A percentile compares a stretch with the other conserved stretches of the same genome.
Conservation (phyloP, 2,329 filamentous ascomycete genomes). For the Ceratocystis ficicola region DNA sequence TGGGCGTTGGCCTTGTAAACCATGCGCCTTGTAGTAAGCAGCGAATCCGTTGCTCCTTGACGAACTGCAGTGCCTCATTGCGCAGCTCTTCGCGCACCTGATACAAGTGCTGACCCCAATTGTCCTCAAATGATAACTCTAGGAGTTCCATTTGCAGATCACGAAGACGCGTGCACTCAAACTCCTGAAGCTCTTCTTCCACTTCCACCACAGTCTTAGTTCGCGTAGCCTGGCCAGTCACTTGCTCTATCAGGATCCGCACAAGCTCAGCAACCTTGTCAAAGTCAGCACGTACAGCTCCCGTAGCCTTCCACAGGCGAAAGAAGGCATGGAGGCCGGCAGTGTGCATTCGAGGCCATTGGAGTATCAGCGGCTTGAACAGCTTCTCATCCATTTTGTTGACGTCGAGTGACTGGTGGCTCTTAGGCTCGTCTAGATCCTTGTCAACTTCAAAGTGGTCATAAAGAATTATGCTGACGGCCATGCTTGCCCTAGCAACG, state of each 20-base stretch:
- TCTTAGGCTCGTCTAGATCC: slow-evolving; percentile 66
- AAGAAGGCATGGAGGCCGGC: slow-evolving; percentile 79
- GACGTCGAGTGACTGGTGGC: slow-evolving; percentile 61
- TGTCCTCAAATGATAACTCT: slow-evolving; percentile 82
- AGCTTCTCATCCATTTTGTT: slow-evolving; percentile 70
- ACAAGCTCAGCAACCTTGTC: slow-evolving; percentile 86
- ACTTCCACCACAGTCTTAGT: slow-evolving; percentile 76
- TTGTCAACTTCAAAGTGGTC: slow-evolving; percentile 93
- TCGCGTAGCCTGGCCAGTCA: slow-evolving; percentile 69
- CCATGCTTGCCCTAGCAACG: slow-evolving; percentile 72
- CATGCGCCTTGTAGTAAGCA: slow-evolving; percentile 81
- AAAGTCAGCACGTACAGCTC: slow-evolving; percentile 75
- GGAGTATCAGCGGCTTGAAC: slow-evolving; percentile 75
- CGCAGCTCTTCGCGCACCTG: slow-evolving; percentile 87
- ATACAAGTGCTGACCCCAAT: slow-evolving; percentile 79
- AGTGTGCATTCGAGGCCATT: slow-evolving; percentile 86
- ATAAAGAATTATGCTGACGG: slow-evolving; percentile 77
- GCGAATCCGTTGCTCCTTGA: slow-evolving; percentile 90
- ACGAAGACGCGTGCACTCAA: slow-evolving; percentile 65
- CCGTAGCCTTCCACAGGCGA: slow-evolving; percentile 81
- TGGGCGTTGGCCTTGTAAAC: slow-evolving; percentile 51
- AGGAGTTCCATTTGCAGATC: slow-evolving; percentile 88
- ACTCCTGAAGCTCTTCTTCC: slow-evolving; percentile 77
- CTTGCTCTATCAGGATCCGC: slow-evolving; percentile 77
- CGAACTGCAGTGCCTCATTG: slow-evolving; percentile 84